Evolutionary conservation across 768 basidiomycete genomes (phyloP), one percentile per base, ranked within the genome.

Genomic region (Psilocybe cyanescens): DNA sequence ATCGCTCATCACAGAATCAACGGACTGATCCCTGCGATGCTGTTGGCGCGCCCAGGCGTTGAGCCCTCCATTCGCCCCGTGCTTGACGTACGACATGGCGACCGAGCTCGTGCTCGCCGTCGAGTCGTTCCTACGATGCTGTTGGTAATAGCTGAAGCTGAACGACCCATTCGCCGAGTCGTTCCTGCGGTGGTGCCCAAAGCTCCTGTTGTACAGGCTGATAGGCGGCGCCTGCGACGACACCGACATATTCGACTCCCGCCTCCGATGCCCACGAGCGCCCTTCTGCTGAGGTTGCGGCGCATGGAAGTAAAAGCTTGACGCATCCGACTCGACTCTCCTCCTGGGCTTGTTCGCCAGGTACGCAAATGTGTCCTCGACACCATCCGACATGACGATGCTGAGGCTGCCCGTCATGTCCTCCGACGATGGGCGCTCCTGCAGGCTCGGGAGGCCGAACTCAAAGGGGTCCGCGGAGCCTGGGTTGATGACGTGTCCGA

Each of bases 301-400:
- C 0, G 84, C 75, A 31, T 76, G 80, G 83, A 89, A 90, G 67
- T 90, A 92, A 76, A 91, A 92, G 70, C 88, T 91, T 0, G 90
- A 91, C 0, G 87, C 83, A 66, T 93, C 90, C 57, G 89, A 92
- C 30, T 89, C 91, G 11, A 90, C 85, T 8, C 91, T 83, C 33
- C 83, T 81, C 28, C 72, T 46, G 24, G 57, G 55, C n/a, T 31
- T 47, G 44, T 75, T 75, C 12, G 67, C 69, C 3, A 82, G 64
- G 78, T 89, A 92, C 0, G 85, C 85, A 71, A 93, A 92, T 0
- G 90, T 92, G 60, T 92, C 90, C 41, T 92, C 90, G 6, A 91
- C 78, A 1, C 80, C 80, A 76, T 84, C 81, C 0, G 86, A 82
- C 61, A 83, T 80, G 0, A 83, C 46, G 8, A 55, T 45, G 24